Evolutionary conservation across 495 filamentous ascomycete genomes (phyloP).

Genomic region (Podospora fimiseda): DNA sequence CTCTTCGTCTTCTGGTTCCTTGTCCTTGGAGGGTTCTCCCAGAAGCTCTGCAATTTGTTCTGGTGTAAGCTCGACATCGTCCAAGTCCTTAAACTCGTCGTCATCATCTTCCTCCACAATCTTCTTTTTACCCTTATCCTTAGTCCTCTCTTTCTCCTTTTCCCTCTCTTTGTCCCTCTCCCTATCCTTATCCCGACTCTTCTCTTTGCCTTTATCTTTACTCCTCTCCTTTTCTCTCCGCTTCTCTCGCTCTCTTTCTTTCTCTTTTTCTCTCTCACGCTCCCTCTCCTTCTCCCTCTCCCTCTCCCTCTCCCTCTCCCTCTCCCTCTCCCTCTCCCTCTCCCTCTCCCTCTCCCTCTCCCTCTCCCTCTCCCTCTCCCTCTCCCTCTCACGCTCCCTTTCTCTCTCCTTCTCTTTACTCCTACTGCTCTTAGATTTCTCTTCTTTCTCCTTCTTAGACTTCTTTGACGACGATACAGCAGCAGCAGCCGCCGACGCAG

Average conservation of each 20-base stretch:
- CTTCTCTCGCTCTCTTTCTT: not conserved
- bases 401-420: slow-evolving; percentile 16
- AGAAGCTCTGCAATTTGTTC: slow-evolving; percentile 34
- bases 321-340: slow-evolving; percentile 18
- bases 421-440: slow-evolving; percentile 20
- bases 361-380: slow-evolving; percentile 13
- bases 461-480: slow-evolving; percentile 32
- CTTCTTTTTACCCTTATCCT: not conserved
- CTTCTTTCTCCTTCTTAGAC: slow-evolving; percentile 37
- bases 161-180: slow-evolving; percentile 2
- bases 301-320: slow-evolving; percentile 15
- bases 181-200: not conserved
- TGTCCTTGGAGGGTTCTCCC: slow-evolving; percentile 7
- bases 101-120: slow-evolving; percentile 9
- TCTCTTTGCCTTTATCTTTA: slow-evolving; percentile 2
- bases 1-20: slow-evolving; percentile 14
- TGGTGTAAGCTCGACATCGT: slow-evolving; percentile 35
- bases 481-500: slow-evolving; percentile 11
- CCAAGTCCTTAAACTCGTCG: slow-evolving; percentile 31
- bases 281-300: slow-evolving; percentile 6
- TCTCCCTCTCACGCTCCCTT: slow-evolving; percentile 27
- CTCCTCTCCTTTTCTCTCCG: not conserved
- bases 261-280: not conserved
- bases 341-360: slow-evolving; percentile 10
- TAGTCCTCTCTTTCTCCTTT: not conserved